Conservation (phyloP, 441 rosid species). For the Gossypium lobatum region DNA sequence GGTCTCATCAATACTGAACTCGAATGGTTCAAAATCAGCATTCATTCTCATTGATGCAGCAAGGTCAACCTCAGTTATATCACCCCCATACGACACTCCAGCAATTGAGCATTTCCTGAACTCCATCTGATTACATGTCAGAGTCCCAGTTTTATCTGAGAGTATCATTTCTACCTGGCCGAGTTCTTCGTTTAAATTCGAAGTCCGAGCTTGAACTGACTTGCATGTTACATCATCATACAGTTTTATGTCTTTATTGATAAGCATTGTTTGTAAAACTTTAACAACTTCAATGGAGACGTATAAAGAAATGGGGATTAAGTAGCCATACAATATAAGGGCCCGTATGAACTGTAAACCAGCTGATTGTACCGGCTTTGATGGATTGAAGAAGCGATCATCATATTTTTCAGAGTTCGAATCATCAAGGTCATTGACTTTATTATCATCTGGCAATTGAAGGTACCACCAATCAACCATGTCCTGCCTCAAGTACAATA, state of each 20-base stretch:
- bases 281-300: conserved; percentile 85
- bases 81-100: conserved; percentile 57
- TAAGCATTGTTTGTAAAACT: conserved; percentile 63
- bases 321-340: conserved; percentile 65
- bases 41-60: conserved; percentile 61
- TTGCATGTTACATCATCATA: conserved; percentile 47
- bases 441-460: conserved; percentile 18
- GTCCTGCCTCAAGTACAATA: conserved; percentile 27
- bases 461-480: conserved; percentile 67
- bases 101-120: conserved; percentile 79
- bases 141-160: conserved; percentile 82
- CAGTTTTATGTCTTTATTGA: conserved; percentile 60
- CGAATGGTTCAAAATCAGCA: conserved; percentile 32
- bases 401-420: neutral
- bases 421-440: neutral
- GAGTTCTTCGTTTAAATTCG: conserved; percentile 74
- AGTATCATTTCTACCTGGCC: conserved; percentile 77
- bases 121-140: conserved; percentile 89
- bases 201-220: conserved; percentile 65
- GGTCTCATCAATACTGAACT: conserved; percentile 13
- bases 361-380: conserved; percentile 37
- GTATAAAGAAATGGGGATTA: conserved; percentile 79
- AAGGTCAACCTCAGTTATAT: conserved; percentile 55
- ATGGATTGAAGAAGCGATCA: conserved; percentile 37
- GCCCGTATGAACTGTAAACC: conserved; percentile 50